Conservation (phyloP, 352 stramenopile species). For the Globisporangium takayamanum region DNA sequence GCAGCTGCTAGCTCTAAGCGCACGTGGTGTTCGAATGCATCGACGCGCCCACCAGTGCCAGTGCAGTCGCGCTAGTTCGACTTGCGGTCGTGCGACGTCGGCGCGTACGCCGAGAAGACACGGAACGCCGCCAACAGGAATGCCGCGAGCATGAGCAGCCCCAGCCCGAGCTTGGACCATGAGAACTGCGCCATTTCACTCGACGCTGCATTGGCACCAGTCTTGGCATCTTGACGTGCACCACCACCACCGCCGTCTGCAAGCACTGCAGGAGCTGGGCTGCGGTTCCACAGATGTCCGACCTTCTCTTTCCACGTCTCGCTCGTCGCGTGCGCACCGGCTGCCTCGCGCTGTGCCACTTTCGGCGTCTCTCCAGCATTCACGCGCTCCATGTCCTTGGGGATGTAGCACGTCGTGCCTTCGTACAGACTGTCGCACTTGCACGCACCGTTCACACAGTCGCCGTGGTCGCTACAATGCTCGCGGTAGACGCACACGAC, state of each 20-base stretch:
- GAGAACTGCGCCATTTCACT: constrained; percentile 19
- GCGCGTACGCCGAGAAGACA: constrained; percentile 18
- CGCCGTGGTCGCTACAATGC: constrained; percentile 73
- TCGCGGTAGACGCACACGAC: constrained; percentile 72
- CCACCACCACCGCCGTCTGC: not conserved
- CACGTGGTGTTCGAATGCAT: no score
- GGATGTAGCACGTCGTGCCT: constrained; percentile 78
- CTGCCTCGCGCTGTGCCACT: constrained; percentile 16
- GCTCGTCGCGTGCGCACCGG: constrained; percentile 18
- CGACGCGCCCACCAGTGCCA: not conserved
- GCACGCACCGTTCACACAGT: constrained; percentile 79
- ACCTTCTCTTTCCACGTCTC: constrained; percentile 65
- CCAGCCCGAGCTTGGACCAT: constrained; percentile 30
- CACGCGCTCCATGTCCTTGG: constrained; percentile 41
- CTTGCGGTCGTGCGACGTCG: constrained; percentile 18
- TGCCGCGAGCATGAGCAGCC: constrained; percentile 30
- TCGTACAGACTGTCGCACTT: constrained; percentile 67
- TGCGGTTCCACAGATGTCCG: constrained; percentile 50
- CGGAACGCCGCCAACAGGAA: constrained; percentile 43
- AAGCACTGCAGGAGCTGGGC: constrained; percentile 13
- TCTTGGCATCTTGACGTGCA: not conserved
- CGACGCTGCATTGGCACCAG: constrained; percentile 3
- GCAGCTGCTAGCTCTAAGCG: no score
- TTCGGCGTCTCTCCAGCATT: constrained; percentile 15
- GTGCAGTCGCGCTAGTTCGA: constrained; percentile 16